phyloP scores from a whole-genome alignment of 208 protist species.

The Trypanosoma rangeli region DNA sequence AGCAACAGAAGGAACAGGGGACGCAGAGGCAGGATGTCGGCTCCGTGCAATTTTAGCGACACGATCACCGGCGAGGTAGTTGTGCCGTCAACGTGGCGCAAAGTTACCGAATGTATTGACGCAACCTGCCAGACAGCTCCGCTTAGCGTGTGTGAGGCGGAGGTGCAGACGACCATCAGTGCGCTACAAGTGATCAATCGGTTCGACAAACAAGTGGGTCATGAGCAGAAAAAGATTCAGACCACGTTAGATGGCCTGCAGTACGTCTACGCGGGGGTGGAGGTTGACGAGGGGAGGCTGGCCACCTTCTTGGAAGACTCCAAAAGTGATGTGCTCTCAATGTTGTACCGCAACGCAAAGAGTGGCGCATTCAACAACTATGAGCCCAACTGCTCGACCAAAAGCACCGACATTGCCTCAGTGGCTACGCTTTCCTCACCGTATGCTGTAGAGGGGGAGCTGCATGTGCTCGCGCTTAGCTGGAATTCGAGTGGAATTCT shows the following conservation, averaged over 20 bases:
- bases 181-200: constrained; percentile 53
- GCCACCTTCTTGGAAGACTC: constrained; percentile 59
- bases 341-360: constrained; percentile 72
- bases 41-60: constrained; percentile 71
- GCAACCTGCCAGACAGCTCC: constrained; percentile 49
- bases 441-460: constrained; percentile 50
- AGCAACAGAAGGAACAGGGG: background rate
- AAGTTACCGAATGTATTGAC: constrained; percentile 36
- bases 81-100: constrained; percentile 63
- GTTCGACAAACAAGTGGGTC: constrained; percentile 71
- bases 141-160: constrained; percentile 34
- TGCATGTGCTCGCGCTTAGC: constrained; percentile 70
- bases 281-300: constrained; percentile 59
- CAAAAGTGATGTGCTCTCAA: constrained; percentile 52
- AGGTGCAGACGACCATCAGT: constrained; percentile 69
- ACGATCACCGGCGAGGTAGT: constrained; percentile 73
- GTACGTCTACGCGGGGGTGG: constrained; percentile 70
- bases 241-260: constrained; percentile 73
- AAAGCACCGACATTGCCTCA: constrained; percentile 57
- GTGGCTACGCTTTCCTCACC: constrained; percentile 72
- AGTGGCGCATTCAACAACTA: constrained; percentile 83
- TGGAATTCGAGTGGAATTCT: constrained; percentile 88
- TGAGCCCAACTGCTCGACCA: constrained; percentile 76
- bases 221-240: constrained; percentile 38
- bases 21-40: constrained; percentile 31